phyloP scores from a whole-genome alignment of 208 protist species.

The Acanthamoeba castellanii region DNA sequence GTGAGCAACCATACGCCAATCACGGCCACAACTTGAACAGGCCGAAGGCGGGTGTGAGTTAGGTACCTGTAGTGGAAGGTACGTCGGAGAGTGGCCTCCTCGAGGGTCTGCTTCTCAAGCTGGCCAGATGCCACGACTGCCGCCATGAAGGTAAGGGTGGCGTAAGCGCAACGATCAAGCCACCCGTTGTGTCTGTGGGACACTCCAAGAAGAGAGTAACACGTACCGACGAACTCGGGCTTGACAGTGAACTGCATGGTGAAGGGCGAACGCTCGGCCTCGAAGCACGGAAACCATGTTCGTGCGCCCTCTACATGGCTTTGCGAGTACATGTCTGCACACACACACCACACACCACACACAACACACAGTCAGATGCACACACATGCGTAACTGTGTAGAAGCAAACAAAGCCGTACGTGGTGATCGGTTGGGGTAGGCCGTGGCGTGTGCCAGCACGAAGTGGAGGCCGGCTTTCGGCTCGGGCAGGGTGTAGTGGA shows the following conservation, averaged over 20 bases:
- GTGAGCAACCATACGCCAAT: no score
- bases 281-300: constrained; percentile 83
- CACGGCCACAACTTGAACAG: background rate
- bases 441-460: background rate
- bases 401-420: background rate
- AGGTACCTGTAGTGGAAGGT: constrained; percentile 3
- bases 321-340: constrained; percentile 76
- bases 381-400: background rate
- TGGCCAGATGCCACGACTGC: constrained; percentile 19
- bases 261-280: constrained; percentile 64
- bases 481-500: background rate
- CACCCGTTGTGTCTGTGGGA: background rate
- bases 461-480: constrained; percentile 42
- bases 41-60: background rate
- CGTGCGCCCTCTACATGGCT: constrained; percentile 76
- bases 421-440: constrained; percentile 42
- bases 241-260: constrained; percentile 67
- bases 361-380: background rate
- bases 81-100: constrained; percentile 4
- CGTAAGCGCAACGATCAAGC: background rate
- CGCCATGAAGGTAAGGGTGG: background rate
- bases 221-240: constrained; percentile 5
- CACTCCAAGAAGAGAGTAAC: background rate
- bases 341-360: background rate
- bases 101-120: constrained; percentile 9